Base-by-base conservation (phyloP, 179 eudicot species). In the Spergularia azorica region DNA sequence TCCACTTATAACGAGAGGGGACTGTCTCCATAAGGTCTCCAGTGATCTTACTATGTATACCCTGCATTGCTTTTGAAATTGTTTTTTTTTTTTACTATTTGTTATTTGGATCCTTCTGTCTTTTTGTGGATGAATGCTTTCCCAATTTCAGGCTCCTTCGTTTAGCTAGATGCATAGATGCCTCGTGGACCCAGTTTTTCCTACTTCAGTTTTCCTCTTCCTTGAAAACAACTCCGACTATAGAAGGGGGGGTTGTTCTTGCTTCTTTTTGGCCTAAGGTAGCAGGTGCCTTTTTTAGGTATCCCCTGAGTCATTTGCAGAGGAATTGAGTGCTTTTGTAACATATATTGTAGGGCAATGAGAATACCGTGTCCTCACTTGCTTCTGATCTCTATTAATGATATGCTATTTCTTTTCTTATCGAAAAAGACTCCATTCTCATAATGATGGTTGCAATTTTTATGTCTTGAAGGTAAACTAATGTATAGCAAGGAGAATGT, bases 381-480 rank as follows among this genome's bases (percentile, higher is more conserved):
- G 50, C 50, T 46, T 46, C 9, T 46, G 0, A 46, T 46, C 9
- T 46, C 9, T 46, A 46, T 46, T 46, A 5, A 6, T 46, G 50
- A 46, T 6, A 46, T 36, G 39, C 4, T 36, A 36, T 36, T 46
- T 46, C 5, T 46, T 46, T 9, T 46, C 50, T 46, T 5, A 6
- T 46, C 6, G 8, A 46, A 46, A 46, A 46, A 46, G 50, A 46
- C 50, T 46, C 50, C 41, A 18, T 5, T 52, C 38, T 26, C 55
- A 68, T 68, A 68, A 3, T 75, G 32, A 62, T 54, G 20, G 32
- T 6, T 36, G 51, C 46, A 10, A 6, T 56, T 14, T 70, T 60
- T 57, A 12, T 8, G 57, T 65, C 77, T 60, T 46, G 83, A 80
- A 88, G 95, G 86, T 60, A 79, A 72, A 43, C 43, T 71, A 11